Evolutionary conservation across 2,329 filamentous ascomycete genomes (phyloP).

Genomic region (Monosporascus sp.): DNA sequence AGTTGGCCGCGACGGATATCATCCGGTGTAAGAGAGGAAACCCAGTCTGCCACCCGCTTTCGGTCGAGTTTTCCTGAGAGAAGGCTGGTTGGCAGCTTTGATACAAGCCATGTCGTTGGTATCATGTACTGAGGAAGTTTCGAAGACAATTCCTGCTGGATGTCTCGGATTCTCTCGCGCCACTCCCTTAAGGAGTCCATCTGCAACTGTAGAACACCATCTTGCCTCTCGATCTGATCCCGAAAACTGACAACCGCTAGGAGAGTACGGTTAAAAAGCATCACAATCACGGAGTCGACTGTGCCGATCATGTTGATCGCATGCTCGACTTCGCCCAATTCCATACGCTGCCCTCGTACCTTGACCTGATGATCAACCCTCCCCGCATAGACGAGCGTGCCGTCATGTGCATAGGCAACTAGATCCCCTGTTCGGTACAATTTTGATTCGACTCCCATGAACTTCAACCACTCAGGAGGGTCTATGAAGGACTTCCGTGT

Average conservation of each 20-base stretch:
- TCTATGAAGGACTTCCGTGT: conserved; percentile 30
- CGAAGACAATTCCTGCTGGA: conserved; percentile 23
- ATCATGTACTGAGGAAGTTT: conserved; percentile 33
- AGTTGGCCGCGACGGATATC: conserved; percentile 2
- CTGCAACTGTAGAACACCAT: background rate
- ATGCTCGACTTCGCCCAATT: conserved; percentile 12
- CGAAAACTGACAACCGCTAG: conserved; percentile 1
- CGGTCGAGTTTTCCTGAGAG: conserved; percentile 27
- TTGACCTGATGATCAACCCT: conserved; percentile 41
- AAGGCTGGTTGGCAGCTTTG: conserved; percentile 21
- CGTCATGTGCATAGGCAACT: conserved; percentile 30
- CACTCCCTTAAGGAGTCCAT: background rate
- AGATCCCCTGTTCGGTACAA: conserved; percentile 37
- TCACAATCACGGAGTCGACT: conserved; percentile 1
- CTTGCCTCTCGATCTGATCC: background rate
- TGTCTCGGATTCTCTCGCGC: background rate
- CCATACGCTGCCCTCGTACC: conserved; percentile 11
- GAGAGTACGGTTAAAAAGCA: conserved; percentile 26
- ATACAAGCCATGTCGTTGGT: conserved; percentile 24
- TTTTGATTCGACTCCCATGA: conserved; percentile 48
- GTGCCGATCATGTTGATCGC: background rate
- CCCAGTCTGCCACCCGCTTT: conserved; percentile 36
- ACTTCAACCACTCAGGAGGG: background rate
- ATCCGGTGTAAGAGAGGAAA: conserved; percentile 22
- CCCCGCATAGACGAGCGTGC: conserved; percentile 31